phyloP scores from a whole-genome alignment of 1,284 basidiomycete genomes.

The Wolfiporia cocos region DNA sequence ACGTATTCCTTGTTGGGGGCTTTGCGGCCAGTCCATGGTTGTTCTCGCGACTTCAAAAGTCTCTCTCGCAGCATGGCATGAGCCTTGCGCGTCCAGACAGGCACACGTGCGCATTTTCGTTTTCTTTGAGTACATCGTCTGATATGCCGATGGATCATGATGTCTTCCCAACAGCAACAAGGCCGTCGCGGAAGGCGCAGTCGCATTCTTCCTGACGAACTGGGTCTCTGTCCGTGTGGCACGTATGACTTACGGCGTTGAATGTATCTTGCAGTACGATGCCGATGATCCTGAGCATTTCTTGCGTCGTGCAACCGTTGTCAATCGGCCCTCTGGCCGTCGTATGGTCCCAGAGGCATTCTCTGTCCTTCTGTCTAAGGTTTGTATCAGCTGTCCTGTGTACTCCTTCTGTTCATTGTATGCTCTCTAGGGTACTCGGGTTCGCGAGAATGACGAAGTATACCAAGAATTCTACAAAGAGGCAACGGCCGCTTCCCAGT shows the following conservation, averaged over 20 bases:
- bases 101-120: slow-evolving; percentile 22
- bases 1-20: slow-evolving; percentile 33
- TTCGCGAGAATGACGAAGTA: slow-evolving; percentile 34
- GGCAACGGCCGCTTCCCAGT: slow-evolving; percentile 19
- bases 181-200: slow-evolving; percentile 31
- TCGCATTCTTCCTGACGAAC: slow-evolving; percentile 31
- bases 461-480: slow-evolving; percentile 32
- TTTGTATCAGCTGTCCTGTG: slow-evolving; percentile 6
- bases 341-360: slow-evolving; percentile 26
- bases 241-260: slow-evolving; percentile 30
- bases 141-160: background rate
- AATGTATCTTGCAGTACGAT: slow-evolving; percentile 23
- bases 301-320: slow-evolving; percentile 18
- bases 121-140: background rate
- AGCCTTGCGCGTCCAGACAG: slow-evolving; percentile 38
- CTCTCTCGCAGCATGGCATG: slow-evolving; percentile 25
- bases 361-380: slow-evolving; percentile 28
- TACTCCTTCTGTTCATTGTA: background rate
- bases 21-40: slow-evolving; percentile 35
- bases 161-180: slow-evolving; percentile 18
- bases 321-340: slow-evolving; percentile 26
- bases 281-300: slow-evolving; percentile 26
- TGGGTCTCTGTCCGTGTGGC: slow-evolving; percentile 29
- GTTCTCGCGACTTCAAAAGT: slow-evolving; percentile 21
- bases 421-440: slow-evolving; percentile 25